Base-by-base conservation (phyloP, 495 filamentous ascomycete species). In the Tuber indicum region DNA sequence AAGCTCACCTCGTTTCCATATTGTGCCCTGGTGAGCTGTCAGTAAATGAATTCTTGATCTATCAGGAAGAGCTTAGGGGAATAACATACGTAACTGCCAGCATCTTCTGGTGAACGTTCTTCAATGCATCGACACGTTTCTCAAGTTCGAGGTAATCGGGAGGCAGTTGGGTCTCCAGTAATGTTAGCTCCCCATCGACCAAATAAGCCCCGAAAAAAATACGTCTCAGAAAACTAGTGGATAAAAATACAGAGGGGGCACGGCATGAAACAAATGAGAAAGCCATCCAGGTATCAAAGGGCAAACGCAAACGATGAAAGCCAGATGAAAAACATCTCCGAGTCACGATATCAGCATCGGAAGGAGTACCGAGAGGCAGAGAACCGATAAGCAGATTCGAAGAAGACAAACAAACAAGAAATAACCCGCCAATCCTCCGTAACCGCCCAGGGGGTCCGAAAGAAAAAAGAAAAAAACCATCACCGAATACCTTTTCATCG, bases 141-240 rank as follows among this genome's bases (percentile, higher is more conserved):
- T 99, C 96, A 73, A 99, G 92, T 86, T 98, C 94, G 83, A 98
- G 91, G 85, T 98, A 99, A 84, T 98, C 96, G 82, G 94, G 91
- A 26, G 96, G 96, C 43, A 98, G 93, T 86, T 99, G 91, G 76
- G 96, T 99, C 92, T 94, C 78, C 71, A 77, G 71, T 75, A 77
- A 72, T 77, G 82, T 83, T 76, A 83, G 82, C 81, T 74, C 78
- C 73, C 81, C 81, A 46, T 78, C 76, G 74, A 83, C 75, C 75
- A 75, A 75, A 74, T 73, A 77, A 32, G 82, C 71, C 75, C 58
- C 5, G 26, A 1, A 36, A 66, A 66, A 66, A 62, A 66, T 16
- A 66, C 4, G 26, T 66, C 58, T 36, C 10, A 5, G 14, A 8
- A 66, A 36, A 36, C 26, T 36, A 4, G 58, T 32, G 5, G 26